Base-by-base conservation (phyloP, 352 stramenopile genomes). In the Phytophthora rubi region DNA sequence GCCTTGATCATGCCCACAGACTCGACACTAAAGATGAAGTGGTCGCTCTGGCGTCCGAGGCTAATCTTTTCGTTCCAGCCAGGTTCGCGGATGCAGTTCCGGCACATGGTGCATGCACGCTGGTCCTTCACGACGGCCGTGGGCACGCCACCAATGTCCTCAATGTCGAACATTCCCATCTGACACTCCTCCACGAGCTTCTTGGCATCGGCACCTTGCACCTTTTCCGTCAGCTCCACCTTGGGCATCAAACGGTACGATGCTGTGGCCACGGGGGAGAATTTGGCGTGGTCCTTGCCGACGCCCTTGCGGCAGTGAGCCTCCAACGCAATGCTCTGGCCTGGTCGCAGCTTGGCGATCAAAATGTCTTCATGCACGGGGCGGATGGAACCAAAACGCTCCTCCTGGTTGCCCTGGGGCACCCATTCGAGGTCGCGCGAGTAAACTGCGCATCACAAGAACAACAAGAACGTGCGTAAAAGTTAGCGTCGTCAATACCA, bases 251-350 rank as follows among this genome's bases (percentile, higher is more conserved):
- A 66, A 47, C 95, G 85, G 82, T 99, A 99, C 58, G 89, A 97
- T 21, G 97, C 97, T 5, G 97, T 99, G 1, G 95, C 90, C 16
- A 99, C 97, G 2, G 97, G 97, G 23, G 93, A 98, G 70, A 97
- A 99, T 79, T 99, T 99, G 56, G 97, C 97, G 80, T 99, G 97
- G 75, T 99, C 97, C 67, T 98, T 98, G 21, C 96, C 97, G 5
- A 98, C 89, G 26, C 97, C 97, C 77, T 98, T 98, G 21, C 92
- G 87, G 55, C 90, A 98, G 75, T 99, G 95, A 21, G 93, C 94
- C 74, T 99, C 97, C 9, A 99, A 83, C 51, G 95, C 93, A 71
- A 99, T 99, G 53, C 92, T 93, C 85, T 99, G 97, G 49, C 97
- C 97, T 2, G 97, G 96, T 57, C 95, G 88, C 39, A 99, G 76